A percentile compares a stretch with the other conserved stretches of the same genome.
These are phyloP conservation scores for Digitaria exilis DNA, from an alignment of 202 grass and related monocot genomes.

Conservation along the genomic window DNA sequence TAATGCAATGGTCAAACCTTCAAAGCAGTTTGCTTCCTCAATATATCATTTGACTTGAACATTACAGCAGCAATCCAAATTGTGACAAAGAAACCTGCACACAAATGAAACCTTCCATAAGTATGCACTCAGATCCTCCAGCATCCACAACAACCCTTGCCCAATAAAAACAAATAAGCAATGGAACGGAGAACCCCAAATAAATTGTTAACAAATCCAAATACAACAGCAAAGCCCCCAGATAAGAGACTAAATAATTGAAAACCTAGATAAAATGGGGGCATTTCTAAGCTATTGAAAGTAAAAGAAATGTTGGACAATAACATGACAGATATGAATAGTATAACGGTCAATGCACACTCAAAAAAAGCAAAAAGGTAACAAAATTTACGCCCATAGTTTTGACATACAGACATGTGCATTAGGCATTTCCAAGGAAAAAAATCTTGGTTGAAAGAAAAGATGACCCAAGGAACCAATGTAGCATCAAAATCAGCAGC, in stretches of 20 bases:
- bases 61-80: slow-evolving; percentile 99
- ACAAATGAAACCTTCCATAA: slow-evolving; percentile 35
- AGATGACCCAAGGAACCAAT: neutral
- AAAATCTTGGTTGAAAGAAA: neutral
- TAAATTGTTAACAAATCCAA: neutral
- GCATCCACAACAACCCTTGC: neutral
- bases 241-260: slow-evolving; percentile 10
- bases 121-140: slow-evolving; percentile 30
- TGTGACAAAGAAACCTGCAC: slow-evolving; percentile 89
- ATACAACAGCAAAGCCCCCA: neutral
- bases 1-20: slow-evolving; percentile 55
- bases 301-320: neutral
- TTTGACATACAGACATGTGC: slow-evolving; percentile 9
- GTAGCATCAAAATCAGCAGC: neutral
- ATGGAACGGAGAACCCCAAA: neutral
- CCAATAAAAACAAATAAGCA: neutral
- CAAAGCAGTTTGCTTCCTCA: slow-evolving; percentile 92
- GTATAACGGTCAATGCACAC: slow-evolving; percentile 2
- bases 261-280: neutral
- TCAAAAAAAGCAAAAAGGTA: neutral
- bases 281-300: neutral
- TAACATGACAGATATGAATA: slow-evolving; percentile 6
- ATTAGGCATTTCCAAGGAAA: neutral
- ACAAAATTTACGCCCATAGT: neutral
- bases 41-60: slow-evolving; percentile 99